Conservation (phyloP, 2,329 filamentous ascomycete genomes). For the Dactylella cylindrospora region DNA sequence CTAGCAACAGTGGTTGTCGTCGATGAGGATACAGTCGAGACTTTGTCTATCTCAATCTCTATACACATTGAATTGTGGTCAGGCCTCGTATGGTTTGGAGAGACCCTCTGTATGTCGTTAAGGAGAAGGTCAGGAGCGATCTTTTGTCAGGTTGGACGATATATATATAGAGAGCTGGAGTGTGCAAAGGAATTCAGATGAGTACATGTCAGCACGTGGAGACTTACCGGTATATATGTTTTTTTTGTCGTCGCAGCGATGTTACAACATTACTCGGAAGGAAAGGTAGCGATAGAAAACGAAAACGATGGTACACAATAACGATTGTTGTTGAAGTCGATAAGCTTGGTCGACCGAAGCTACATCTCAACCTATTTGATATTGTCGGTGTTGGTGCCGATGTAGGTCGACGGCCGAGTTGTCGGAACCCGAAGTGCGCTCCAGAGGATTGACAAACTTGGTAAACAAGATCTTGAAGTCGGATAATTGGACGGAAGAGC, state of each 20-base stretch:
- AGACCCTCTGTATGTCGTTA: constrained; percentile 10
- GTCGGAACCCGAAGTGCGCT: constrained; percentile 23
- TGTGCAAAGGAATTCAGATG: constrained; percentile 6
- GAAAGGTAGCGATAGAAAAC: neutral
- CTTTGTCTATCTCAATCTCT: constrained; percentile 44
- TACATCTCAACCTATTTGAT: constrained; percentile 27
- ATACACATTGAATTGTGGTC: constrained; percentile 34
- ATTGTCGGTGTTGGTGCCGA: too few relatives aligned
- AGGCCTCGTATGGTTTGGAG: constrained; percentile 15
- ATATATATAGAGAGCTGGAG: constrained; percentile 2
- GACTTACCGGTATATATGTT: constrained; percentile 15
- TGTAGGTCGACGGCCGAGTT: constrained; percentile 3
- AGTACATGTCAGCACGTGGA: constrained; percentile 1
- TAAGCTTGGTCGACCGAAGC: constrained; percentile 11
- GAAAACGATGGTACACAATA: constrained; percentile 6
- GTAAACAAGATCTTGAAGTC: constrained; percentile 16
- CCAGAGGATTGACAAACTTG: constrained; percentile 3
- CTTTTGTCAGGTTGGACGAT: neutral
- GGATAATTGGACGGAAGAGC: constrained; percentile 29
- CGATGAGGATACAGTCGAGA: constrained; percentile 39
- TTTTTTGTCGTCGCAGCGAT: neutral
- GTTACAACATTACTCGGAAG: neutral
- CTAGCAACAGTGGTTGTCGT: constrained; percentile 31
- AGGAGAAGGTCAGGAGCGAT: neutral
- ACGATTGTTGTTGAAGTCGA: neutral